phyloP scores from a whole-genome alignment of 257 asterid species.

The Galeopsis tetrahit region DNA sequence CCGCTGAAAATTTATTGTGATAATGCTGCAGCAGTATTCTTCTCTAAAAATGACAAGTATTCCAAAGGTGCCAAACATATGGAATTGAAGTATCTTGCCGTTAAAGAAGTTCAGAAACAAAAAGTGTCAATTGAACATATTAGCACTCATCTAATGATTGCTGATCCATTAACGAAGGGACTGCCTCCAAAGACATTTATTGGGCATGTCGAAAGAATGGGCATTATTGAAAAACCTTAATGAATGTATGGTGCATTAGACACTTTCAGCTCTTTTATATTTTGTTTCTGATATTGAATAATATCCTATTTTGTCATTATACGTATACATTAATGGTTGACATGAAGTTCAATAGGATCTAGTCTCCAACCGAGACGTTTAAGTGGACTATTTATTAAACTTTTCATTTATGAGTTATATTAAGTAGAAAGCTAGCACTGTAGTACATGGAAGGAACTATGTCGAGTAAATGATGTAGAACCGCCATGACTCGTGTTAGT shows the following conservation, averaged over 20 bases:
- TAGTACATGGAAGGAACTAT: conserved; percentile 9
- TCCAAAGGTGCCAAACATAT: too few relatives aligned
- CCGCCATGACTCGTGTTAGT: not conserved
- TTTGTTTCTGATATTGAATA: not conserved
- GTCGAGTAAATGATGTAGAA: not conserved
- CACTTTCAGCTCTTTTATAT: not conserved
- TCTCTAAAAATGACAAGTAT: too few relatives aligned
- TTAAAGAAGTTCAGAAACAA: too few relatives aligned
- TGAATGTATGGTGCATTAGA: not conserved
- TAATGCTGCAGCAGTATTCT: too few relatives aligned
- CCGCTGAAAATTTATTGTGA: too few relatives aligned
- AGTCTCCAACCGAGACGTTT: not conserved
- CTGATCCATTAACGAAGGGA: not conserved
- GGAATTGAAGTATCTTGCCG: too few relatives aligned
- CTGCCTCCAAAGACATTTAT: not conserved
- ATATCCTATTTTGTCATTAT: not conserved
- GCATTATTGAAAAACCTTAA: not conserved
- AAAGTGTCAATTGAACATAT: too few relatives aligned
- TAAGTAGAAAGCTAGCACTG: not conserved
- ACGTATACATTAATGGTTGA: not conserved
- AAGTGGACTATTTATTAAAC: not conserved
- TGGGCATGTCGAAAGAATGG: not conserved
- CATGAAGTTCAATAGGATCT: not conserved
- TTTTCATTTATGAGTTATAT: not conserved
- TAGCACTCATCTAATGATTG: too few relatives aligned